Evolutionary conservation across 371 early-diverging fungal species (phyloP).

Genomic region (Mycotypha africana): DNA sequence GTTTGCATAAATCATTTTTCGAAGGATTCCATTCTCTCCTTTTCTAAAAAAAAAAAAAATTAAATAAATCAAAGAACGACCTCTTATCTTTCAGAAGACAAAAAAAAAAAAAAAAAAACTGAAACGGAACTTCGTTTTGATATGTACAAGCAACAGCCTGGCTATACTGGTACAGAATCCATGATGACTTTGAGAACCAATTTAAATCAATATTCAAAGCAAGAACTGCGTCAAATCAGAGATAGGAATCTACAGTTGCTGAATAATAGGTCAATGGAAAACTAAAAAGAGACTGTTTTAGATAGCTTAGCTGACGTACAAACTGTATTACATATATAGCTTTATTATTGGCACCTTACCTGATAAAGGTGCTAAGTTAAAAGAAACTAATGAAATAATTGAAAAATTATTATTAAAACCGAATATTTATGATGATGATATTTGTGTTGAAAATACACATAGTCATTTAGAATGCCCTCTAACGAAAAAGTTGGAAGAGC

Average conservation of each 20-base stretch:
- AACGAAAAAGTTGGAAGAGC: conserved; percentile 11
- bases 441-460: conserved; percentile 8
- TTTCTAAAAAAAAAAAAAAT: too few species aligned
- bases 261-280: conserved; percentile 11
- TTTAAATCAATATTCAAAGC: conserved; percentile 7
- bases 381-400: conserved; percentile 16
- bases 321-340: not conserved
- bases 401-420: conserved; percentile 5
- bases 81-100: too few species aligned
- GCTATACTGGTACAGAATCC: too few species aligned
- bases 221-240: conserved; percentile 9
- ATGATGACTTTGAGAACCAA: too few species aligned
- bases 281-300: too few species aligned
- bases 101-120: not conserved
- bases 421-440: not conserved
- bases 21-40: too few species aligned
- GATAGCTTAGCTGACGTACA: too few species aligned
- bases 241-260: conserved; percentile 13
- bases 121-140: too few species aligned
- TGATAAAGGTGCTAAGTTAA: conserved; percentile 18
- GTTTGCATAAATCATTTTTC: too few species aligned
- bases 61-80: too few species aligned
- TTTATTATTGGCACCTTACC: conserved; percentile 13
- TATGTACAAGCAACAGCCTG: too few species aligned
- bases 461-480: conserved; percentile 9